Evolutionary conservation across 768 basidiomycete species (phyloP).

Genomic region (Leccinum incarnatum): DNA sequence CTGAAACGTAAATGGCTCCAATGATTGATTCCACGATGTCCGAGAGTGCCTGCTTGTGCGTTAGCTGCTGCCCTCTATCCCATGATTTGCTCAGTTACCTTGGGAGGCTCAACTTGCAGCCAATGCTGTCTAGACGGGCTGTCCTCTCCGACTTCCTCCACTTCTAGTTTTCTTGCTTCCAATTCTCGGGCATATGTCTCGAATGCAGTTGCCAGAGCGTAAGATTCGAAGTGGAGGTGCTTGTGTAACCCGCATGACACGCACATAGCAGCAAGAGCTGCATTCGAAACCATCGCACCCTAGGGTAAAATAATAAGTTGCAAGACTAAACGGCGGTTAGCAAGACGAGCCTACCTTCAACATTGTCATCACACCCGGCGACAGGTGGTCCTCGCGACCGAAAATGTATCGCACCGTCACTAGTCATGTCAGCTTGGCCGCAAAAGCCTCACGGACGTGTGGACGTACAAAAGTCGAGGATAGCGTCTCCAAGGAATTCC

Average conservation of each 20-base stretch:
- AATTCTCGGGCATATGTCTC: constrained; percentile 51
- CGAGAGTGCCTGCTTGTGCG: constrained; percentile 56
- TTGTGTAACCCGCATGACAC: constrained; percentile 65
- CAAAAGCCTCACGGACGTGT: background rate
- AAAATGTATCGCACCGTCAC: constrained; percentile 76
- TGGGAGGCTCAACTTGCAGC: constrained; percentile 73
- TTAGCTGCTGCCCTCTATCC: constrained; percentile 4
- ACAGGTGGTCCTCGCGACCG: constrained; percentile 56
- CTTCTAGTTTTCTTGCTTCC: constrained; percentile 47
- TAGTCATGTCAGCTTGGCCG: constrained; percentile 27
- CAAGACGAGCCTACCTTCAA: constrained; percentile 53
- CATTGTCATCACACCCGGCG: constrained; percentile 75
- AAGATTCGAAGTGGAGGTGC: constrained; percentile 57
- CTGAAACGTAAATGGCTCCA: constrained; percentile 77
- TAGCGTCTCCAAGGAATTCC: constrained; percentile 84
- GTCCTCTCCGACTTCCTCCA: constrained; percentile 46
- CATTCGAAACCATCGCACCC: constrained; percentile 87
- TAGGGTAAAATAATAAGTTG: constrained; percentile 29
- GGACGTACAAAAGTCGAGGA: constrained; percentile 75
- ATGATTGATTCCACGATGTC: constrained; percentile 79
- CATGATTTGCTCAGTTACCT: constrained; percentile 42
- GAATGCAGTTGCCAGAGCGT: constrained; percentile 49
- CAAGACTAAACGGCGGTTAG: background rate
- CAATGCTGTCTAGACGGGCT: constrained; percentile 69
- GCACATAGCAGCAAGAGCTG: constrained; percentile 71